Evolutionary conservation across 352 stramenopile genomes (phyloP).

Genomic region (Globisporangium perplexum): DNA sequence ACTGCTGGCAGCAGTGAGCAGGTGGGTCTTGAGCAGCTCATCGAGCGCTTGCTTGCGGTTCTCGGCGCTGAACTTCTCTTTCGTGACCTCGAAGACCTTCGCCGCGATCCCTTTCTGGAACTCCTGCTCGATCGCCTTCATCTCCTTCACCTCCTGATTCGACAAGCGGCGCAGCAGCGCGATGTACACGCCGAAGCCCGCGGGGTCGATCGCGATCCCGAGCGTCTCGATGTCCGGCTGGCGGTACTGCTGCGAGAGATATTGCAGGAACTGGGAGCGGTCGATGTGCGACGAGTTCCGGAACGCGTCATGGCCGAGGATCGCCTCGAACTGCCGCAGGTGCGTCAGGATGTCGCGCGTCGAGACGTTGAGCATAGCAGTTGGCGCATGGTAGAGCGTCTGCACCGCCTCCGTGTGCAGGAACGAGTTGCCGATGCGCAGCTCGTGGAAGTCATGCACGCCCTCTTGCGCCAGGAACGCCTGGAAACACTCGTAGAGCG

Average conservation of each 20-base stretch:
- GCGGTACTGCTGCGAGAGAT: constrained; percentile 58
- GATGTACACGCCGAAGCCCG: constrained; percentile 73
- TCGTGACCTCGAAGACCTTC: constrained; percentile 77
- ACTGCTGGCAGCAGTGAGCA: not conserved
- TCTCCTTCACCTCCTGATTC: constrained; percentile 76
- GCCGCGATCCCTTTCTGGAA: constrained; percentile 76
- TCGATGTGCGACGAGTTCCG: constrained; percentile 49
- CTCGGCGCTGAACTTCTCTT: constrained; percentile 80
- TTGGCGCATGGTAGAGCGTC: constrained; percentile 43
- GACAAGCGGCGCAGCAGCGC: constrained; percentile 66
- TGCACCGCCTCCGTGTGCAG: constrained; percentile 75
- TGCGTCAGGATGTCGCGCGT: constrained; percentile 62
- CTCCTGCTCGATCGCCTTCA: constrained; percentile 73
- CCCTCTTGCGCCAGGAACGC: constrained; percentile 65
- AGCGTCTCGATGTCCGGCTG: constrained; percentile 58
- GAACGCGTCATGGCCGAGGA: constrained; percentile 66
- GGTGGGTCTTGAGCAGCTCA: constrained; percentile 38
- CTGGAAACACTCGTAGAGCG: constrained; percentile 65
- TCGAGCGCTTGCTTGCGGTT: constrained; percentile 72
- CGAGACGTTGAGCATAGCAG: constrained; percentile 43
- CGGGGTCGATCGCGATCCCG: constrained; percentile 53
- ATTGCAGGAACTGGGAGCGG: constrained; percentile 64
- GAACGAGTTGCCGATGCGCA: constrained; percentile 81
- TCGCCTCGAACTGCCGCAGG: constrained; percentile 60
- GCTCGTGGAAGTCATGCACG: constrained; percentile 50